Conservation (phyloP, 192 early-diverging fungal genomes). For the Rhizoclosmatium sp. region DNA sequence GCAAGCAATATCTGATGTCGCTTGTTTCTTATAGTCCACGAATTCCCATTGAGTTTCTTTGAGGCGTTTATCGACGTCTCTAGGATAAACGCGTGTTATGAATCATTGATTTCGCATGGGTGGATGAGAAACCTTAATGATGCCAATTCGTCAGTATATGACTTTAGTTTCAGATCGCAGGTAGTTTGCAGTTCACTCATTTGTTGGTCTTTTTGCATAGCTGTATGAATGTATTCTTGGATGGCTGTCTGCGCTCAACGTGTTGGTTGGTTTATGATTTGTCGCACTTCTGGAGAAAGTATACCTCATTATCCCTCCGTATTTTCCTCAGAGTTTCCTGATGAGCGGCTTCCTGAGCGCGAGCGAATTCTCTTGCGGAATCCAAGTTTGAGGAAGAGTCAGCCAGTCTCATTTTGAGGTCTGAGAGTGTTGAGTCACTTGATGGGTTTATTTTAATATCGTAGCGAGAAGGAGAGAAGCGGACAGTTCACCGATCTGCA, state of each 20-base stretch:
- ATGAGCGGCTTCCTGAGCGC: conserved; percentile 49
- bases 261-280: background rate
- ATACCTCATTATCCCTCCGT: conserved; percentile 46
- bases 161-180: conserved; percentile 28
- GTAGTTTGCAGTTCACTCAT: conserved; percentile 16
- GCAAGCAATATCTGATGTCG: background rate
- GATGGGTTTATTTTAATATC: background rate
- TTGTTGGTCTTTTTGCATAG: conserved; percentile 6
- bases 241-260: conserved; percentile 10
- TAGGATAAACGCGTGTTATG: background rate
- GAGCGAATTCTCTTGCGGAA: conserved; percentile 32
- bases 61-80: conserved; percentile 25
- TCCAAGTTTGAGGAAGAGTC: conserved; percentile 40
- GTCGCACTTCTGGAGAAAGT: background rate
- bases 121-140: background rate
- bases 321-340: conserved; percentile 39
- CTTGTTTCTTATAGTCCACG: conserved; percentile 22
- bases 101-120: background rate
- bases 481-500: no score
- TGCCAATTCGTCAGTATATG: conserved; percentile 9
- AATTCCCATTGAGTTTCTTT: conserved; percentile 22
- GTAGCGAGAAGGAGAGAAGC: no score
- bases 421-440: conserved; percentile 45
- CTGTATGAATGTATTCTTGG: conserved; percentile 3
- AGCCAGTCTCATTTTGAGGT: conserved; percentile 43